phyloP scores from a whole-genome alignment of 257 asterid genomes.

The Dorcoceras hygrometricum region DNA sequence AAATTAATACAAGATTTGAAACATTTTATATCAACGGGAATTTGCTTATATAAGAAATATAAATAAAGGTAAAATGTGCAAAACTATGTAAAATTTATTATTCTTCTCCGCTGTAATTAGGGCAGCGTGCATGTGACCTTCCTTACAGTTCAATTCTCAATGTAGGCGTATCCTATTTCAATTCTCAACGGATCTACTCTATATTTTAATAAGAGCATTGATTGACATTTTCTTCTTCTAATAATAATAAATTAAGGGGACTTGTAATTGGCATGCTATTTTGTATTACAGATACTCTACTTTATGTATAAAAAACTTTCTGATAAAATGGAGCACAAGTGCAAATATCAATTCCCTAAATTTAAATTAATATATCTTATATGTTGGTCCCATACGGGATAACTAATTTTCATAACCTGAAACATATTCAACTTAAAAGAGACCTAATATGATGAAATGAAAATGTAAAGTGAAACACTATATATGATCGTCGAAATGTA shows the following conservation, averaged over 20 bases:
- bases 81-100: background rate
- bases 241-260: no score
- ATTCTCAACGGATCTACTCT: slow-evolving; percentile 14
- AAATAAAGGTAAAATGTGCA: background rate
- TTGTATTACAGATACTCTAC: no score
- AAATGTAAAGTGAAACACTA: slow-evolving; percentile 19
- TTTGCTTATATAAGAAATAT: background rate
- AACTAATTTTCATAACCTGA: no score
- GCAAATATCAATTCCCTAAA: no score
- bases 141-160: background rate
- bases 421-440: no score
- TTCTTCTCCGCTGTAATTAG: background rate
- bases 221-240: background rate
- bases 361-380: no score
- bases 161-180: background rate
- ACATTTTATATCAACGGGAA: background rate
- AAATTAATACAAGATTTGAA: no score
- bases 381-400: no score
- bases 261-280: no score
- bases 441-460: slow-evolving; percentile 21
- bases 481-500: slow-evolving; percentile 23
- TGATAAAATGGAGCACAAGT: no score
- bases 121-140: background rate
- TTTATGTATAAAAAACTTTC: no score
- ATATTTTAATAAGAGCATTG: slow-evolving; percentile 5